phyloP scores from a whole-genome alignment of 768 basidiomycete genomes.

The Tricholoma saponaceum region DNA sequence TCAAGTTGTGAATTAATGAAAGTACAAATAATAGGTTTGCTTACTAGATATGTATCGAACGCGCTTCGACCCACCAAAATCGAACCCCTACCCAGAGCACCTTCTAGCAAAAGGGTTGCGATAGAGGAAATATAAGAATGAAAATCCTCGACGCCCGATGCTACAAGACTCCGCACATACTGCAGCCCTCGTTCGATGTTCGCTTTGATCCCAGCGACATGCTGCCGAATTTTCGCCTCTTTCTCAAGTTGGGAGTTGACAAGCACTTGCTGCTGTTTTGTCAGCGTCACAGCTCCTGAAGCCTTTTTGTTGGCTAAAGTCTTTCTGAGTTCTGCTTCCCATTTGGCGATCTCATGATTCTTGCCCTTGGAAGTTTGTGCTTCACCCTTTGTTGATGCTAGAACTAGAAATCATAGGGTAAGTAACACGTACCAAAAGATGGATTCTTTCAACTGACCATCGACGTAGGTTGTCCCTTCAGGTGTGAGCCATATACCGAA shows the following conservation, averaged over 20 bases:
- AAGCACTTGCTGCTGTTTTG: slow-evolving; percentile 83
- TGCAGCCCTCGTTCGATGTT: slow-evolving; percentile 63
- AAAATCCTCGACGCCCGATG: slow-evolving; percentile 46
- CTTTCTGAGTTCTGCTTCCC: slow-evolving; percentile 93
- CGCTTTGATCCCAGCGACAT: slow-evolving; percentile 50
- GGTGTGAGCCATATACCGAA: slow-evolving; percentile 85
- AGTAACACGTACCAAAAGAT: neutral
- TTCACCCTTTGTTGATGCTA: slow-evolving; percentile 56
- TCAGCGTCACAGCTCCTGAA: slow-evolving; percentile 45
- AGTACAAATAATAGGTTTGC: slow-evolving; percentile 17
- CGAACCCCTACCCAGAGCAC: slow-evolving; percentile 56
- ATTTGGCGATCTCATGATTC: slow-evolving; percentile 84
- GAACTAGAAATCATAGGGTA: slow-evolving; percentile 36
- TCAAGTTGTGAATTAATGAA: neutral
- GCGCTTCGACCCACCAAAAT: slow-evolving; percentile 58
- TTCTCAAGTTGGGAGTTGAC: slow-evolving; percentile 81
- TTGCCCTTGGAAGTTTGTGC: slow-evolving; percentile 68
- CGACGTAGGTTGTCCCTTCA: slow-evolving; percentile 73
- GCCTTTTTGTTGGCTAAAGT: slow-evolving; percentile 80
- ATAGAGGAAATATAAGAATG: slow-evolving; percentile 53
- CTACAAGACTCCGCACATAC: slow-evolving; percentile 62
- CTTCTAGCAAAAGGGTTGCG: slow-evolving; percentile 57
- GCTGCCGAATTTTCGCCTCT: slow-evolving; percentile 64
- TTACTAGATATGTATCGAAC: slow-evolving; percentile 78
- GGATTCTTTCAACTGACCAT: slow-evolving; percentile 47